Base-by-base conservation (phyloP, 495 filamentous ascomycete species). In the Aspergillus sclerotiicarbonarius region DNA sequence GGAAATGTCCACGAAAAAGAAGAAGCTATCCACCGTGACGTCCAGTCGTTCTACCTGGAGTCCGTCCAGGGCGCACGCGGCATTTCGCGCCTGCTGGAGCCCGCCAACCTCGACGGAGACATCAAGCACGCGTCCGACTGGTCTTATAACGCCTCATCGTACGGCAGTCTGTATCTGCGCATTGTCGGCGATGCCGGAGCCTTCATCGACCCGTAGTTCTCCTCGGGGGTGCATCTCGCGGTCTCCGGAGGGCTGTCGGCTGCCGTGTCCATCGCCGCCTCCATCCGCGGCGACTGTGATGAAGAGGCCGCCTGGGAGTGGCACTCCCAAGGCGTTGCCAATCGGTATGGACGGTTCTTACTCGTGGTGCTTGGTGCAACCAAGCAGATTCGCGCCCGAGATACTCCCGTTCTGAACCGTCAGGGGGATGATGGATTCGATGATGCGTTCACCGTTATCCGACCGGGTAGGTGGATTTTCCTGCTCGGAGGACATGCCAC, bases 181-280 rank as follows among this genome's bases (percentile, higher is more conserved):
- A 69, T 79, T 8, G 71, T 64, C n/a, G 76, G 76, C 3, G 76
- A 79, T 49, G 75, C 76, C 1, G 74, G 75, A 6, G 68, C 66
- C 59, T 79, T 79, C 56, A 71, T 79, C 44, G 75, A 77, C 45
- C 74, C 74, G 0, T 76, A 65, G 53, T 79, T 77, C 65, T 73
- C 68, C 0, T 79, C 75, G 5, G 74, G 71, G 15, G 62, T 72
- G 1, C 75, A 78, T 44, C 62, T 78, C 3, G 75, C 71, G 8
- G 18, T 78, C 9, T 47, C 60, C 5, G 62, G 68, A 31, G 74
- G 62, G 12, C 61, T 78, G 1, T 67, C 74, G 6, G 74, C 74
- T 4, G 75, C 74, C 13, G 21, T 32, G 21, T 32, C 54, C n/a
- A 48, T 56, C 18, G 29, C 15, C 15, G 50, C 50, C 0, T 35